Evolutionary conservation across 768 basidiomycete species (phyloP), one percentile per base, ranked within the genome.

Genomic region (Lepiota brunneoincarnata): DNA sequence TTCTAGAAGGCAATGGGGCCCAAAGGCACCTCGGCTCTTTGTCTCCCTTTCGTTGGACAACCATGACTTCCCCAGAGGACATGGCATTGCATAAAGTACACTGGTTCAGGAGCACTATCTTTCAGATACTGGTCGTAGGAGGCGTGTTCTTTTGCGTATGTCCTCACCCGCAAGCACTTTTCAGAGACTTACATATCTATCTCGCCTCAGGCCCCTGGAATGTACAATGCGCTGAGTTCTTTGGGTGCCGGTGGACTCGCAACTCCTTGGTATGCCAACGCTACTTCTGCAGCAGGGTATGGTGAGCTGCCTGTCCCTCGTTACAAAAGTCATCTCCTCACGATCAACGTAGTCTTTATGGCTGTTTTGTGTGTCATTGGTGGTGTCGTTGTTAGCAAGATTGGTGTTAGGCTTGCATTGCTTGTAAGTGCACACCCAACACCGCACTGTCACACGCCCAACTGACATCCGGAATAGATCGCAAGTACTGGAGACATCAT

Each of bases 161-260:
- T 55, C 24, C 42, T 20, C 49, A 38, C 28, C 14, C 24, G 34
- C 36, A 31, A 31, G 31, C 56, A 17, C 36, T 43, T 10, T 26
- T 35, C 31, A 35, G 4, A n/a, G n/a, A 20, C 48, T 40, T 28
- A n/a, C n/a, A n/a, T n/a, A n/a, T n/a, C n/a, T n/a, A 35, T 43
- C 17, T 15, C 48, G 14, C 18, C 34, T 20, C 37, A 68, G 67
- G 67, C 67, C 39, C 67, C 67, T 28, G 65, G 67, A 28, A 69
- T 68, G 68, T 69, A 69, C 52, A 69, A 69, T 64, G 68, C 68
- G 20, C 51, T 69, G 6, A 64, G 55, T 26, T 59, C 67, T 14
- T 52, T 69, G 5, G 68, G 68, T 21, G 68, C 68, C 15, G 68
- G 68, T 37, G 68, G 68, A 17, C 61, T 69, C 17, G 67, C 68